phyloP scores from a whole-genome alignment of 441 rosid species.

The Jatropha podagrica region DNA sequence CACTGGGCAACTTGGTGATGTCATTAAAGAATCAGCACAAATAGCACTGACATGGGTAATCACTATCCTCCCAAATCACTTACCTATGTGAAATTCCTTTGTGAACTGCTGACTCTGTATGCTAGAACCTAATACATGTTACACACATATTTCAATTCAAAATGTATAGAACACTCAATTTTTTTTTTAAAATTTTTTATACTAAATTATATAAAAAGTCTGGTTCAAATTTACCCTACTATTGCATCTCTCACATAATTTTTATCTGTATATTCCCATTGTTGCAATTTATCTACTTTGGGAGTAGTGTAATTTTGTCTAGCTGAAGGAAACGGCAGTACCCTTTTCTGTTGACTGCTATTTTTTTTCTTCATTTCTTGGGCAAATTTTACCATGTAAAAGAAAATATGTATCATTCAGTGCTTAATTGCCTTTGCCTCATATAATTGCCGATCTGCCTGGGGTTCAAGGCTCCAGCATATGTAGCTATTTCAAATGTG shows the following conservation, averaged over 20 bases:
- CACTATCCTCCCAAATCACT: constrained; percentile 13
- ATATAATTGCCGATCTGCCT: not conserved
- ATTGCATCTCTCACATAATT: not conserved
- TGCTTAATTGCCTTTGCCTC: not conserved
- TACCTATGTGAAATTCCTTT: constrained; percentile 7
- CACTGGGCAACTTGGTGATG: constrained; percentile 99
- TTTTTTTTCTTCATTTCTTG: not conserved
- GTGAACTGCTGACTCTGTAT: not conserved
- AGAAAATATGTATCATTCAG: not conserved
- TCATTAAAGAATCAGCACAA: constrained; percentile 97
- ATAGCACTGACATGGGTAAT: constrained; percentile 98
- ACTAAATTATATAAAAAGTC: not conserved
- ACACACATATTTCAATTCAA: not conserved
- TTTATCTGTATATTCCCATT: not conserved
- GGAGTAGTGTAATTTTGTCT: not conserved
- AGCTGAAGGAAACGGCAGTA: not conserved
- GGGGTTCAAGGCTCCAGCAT: not conserved
- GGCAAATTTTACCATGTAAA: not conserved
- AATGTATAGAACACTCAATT: not conserved
- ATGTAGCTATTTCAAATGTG: not conserved
- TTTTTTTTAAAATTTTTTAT: not conserved
- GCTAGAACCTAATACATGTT: not conserved
- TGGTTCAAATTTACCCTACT: not conserved
- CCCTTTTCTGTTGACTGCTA: not conserved
- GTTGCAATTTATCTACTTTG: not conserved